Percentiles rank a stretch among this genome's conserved stretches.
phyloP scores from a whole-genome alignment of 495 filamentous ascomycete species.

The Acidiella bohemica region DNA sequence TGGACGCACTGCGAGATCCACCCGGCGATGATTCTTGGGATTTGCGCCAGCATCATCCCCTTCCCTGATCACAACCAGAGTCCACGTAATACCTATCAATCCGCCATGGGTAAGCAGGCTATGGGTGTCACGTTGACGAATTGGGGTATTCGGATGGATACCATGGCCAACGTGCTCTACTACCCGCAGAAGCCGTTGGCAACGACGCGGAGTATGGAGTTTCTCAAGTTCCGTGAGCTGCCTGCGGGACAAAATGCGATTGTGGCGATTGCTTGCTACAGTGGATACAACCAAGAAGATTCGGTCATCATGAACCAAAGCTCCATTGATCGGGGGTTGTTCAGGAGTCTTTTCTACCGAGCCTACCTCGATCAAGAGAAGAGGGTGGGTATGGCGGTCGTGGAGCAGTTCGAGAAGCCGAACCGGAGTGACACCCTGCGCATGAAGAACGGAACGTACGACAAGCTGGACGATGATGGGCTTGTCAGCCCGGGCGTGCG shows the following conservation, averaged over 20 bases:
- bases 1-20: constrained; percentile 99
- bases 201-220: constrained; percentile 96
- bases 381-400: constrained; percentile 71
- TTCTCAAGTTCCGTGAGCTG: constrained; percentile 90
- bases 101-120: constrained; percentile 99
- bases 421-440: constrained; percentile 73
- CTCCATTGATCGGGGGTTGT: constrained; percentile 90
- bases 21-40: constrained; percentile 94
- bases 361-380: constrained; percentile 95
- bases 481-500: constrained; percentile 84
- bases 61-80: constrained; percentile 99
- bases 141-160: constrained; percentile 92
- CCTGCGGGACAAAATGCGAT: constrained; percentile 97
- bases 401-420: constrained; percentile 92
- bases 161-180: constrained; percentile 97
- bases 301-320: constrained; percentile 99
- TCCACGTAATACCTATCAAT: constrained; percentile 97
- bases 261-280: constrained; percentile 92
- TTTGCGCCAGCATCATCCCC: constrained; percentile 97
- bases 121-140: constrained; percentile 99
- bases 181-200: constrained; percentile 97
- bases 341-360: constrained; percentile 95
- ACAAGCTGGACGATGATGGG: constrained; percentile 93
- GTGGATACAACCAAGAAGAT: constrained; percentile 99
- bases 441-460: constrained; percentile 90